Evolutionary conservation across 768 basidiomycete species (phyloP).

Genomic region (Leccinum uliginosum): DNA sequence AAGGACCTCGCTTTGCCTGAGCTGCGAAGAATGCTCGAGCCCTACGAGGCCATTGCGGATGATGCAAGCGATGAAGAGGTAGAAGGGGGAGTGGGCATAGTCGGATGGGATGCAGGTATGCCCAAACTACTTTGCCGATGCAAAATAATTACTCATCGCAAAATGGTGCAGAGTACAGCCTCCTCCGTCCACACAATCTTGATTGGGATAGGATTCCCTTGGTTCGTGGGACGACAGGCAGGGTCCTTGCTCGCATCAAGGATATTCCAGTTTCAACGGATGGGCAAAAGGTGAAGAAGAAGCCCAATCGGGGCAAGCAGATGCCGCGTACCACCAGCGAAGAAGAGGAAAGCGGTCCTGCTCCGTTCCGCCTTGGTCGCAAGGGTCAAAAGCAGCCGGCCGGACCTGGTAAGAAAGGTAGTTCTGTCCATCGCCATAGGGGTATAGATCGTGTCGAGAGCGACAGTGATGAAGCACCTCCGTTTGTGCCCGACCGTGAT

Average conservation of each 20-base stretch:
- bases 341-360: background rate
- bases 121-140: background rate
- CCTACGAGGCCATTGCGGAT: background rate
- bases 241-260: background rate
- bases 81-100: background rate
- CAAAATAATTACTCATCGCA: background rate
- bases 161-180: background rate
- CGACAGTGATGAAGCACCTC: too few species aligned
- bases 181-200: background rate
- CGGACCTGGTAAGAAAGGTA: too few species aligned
- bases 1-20: background rate
- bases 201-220: background rate
- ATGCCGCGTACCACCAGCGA: background rate
- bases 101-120: background rate
- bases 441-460: too few species aligned
- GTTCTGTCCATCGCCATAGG: too few species aligned
- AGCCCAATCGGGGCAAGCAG: background rate
- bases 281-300: background rate
- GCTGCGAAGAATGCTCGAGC: background rate
- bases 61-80: background rate
- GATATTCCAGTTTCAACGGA: background rate
- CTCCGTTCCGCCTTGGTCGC: too few species aligned
- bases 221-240: background rate
- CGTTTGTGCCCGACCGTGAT: too few species aligned
- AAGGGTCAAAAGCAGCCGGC: too few species aligned